Conservation (phyloP, 1,284 basidiomycete genomes). For the Puccinia brachypodii region DNA sequence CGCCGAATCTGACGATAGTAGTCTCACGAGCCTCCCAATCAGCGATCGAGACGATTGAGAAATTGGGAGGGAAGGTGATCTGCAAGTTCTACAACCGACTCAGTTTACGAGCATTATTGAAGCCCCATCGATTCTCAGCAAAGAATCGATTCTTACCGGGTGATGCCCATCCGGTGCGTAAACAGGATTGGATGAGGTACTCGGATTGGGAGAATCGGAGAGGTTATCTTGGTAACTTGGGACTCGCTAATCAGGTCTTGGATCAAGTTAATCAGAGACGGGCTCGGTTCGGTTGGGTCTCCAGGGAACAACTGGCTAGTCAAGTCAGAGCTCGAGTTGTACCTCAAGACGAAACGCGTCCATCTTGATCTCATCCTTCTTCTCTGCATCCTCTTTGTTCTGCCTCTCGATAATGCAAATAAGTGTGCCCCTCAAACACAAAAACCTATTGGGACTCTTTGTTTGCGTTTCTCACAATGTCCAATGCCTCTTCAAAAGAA, state of each 20-base stretch:
- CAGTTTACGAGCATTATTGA: constrained; percentile 75
- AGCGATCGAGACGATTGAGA: constrained; percentile 81
- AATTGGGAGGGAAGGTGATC: constrained; percentile 75
- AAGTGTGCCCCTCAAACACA: no score
- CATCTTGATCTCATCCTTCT: neutral
- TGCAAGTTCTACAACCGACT: constrained; percentile 91
- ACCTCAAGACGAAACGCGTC: neutral
- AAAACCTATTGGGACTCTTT: no score
- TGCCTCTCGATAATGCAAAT: no score
- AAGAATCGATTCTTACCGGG: constrained; percentile 39
- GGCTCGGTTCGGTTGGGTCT: constrained; percentile 27
- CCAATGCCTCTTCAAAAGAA: no score
- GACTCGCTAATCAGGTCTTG: neutral
- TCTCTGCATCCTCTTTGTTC: neutral
- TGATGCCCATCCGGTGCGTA: constrained; percentile 34
- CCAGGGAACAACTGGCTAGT: constrained; percentile 12
- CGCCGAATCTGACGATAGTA: constrained; percentile 71
- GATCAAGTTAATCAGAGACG: neutral
- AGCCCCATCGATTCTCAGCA: constrained; percentile 57
- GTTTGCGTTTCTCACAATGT: no score
- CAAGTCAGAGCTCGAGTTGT: constrained; percentile 29
- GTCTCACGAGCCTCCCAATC: constrained; percentile 81
- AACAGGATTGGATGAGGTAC: constrained; percentile 46
- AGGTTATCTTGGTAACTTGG: constrained; percentile 42
- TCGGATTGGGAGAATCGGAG: constrained; percentile 43